Evolutionary conservation across 345 rosid species (phyloP).

Genomic region (Orychophragmus violaceus): DNA sequence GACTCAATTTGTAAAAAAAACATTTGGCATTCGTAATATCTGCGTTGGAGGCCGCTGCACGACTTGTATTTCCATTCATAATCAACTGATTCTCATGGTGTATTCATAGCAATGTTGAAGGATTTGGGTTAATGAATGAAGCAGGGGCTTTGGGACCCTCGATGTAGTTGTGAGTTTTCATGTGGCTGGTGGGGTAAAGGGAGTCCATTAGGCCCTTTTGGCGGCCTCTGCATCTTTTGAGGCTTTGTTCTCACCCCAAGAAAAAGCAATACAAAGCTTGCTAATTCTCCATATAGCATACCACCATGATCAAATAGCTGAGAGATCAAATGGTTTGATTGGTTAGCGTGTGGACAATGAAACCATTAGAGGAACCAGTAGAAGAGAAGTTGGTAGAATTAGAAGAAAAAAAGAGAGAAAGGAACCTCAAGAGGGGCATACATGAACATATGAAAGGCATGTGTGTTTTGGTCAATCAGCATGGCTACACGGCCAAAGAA

Average conservation of each 20-base stretch:
- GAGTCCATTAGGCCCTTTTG: slow-evolving; percentile 54
- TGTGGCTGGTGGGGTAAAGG: slow-evolving; percentile 46
- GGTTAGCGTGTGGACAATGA: background rate
- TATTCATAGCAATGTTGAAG: background rate
- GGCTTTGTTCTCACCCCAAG: slow-evolving; percentile 76
- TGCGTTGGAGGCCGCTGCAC: background rate
- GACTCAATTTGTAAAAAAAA: background rate
- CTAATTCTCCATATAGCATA: slow-evolving; percentile 80
- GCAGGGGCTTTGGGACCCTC: slow-evolving; percentile 66
- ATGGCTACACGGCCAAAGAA: slow-evolving; percentile 74
- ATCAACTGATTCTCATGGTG: background rate
- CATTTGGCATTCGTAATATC: background rate
- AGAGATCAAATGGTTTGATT: slow-evolving; percentile 23
- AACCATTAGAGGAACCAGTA: background rate
- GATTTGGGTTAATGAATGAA: background rate
- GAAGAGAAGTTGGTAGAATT: background rate
- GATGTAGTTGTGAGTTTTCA: slow-evolving; percentile 50
- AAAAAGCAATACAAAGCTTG: slow-evolving; percentile 78
- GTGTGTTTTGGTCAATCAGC: slow-evolving; percentile 79
- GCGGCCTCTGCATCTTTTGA: slow-evolving; percentile 54
- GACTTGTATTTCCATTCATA: background rate
- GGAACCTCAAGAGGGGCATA: slow-evolving; percentile 79
- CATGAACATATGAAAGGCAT: slow-evolving; percentile 88
- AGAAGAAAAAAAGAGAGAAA: slow-evolving; percentile 11
- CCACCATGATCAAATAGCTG: slow-evolving; percentile 93